A percentile compares a stretch with the other conserved stretches of the same genome.
Evolutionary conservation across 2,329 filamentous ascomycete species (phyloP).

Genomic region (Juglanconis sp.): DNA sequence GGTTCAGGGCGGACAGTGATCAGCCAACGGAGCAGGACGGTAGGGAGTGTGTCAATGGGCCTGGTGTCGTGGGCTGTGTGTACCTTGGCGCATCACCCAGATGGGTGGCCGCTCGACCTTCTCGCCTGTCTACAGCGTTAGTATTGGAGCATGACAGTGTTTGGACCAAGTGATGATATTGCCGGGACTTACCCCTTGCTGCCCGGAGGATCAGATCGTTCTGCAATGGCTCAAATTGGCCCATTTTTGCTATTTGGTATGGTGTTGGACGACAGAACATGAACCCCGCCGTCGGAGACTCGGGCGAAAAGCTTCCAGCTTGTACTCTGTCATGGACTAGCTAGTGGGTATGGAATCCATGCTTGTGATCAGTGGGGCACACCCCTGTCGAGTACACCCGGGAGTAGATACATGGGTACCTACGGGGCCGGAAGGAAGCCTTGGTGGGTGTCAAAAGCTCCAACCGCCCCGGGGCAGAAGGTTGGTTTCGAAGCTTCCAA

Average conservation of each 20-base stretch:
- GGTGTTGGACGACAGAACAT: background rate
- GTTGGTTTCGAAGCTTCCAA: background rate
- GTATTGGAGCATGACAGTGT: background rate
- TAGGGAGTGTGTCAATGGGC: constrained; percentile 15
- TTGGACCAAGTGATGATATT: background rate
- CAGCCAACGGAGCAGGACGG: constrained; percentile 12
- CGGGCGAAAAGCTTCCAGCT: background rate
- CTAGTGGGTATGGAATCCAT: background rate
- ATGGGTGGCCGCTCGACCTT: constrained; percentile 89
- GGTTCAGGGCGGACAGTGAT: constrained; percentile 7
- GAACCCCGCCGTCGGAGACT: background rate
- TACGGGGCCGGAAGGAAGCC: background rate
- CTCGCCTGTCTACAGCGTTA: constrained; percentile 58
- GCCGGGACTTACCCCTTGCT: constrained; percentile 68
- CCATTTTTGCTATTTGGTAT: constrained; percentile 11
- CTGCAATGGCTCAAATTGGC: constrained; percentile 72
- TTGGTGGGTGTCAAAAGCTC: background rate
- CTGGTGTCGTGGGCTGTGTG: constrained; percentile 27
- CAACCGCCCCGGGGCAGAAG: background rate
- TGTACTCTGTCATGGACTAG: background rate
- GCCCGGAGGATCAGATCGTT: constrained; percentile 91
- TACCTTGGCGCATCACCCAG: constrained; percentile 99
- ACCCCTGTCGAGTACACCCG: background rate
- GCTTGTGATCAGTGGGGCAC: background rate
- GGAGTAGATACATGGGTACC: too few relatives aligned